Evolutionary conservation across 2,329 filamentous ascomycete genomes (phyloP), one percentile per base, ranked within the genome.

Genomic region (Sphaerostilbella broomeana): DNA sequence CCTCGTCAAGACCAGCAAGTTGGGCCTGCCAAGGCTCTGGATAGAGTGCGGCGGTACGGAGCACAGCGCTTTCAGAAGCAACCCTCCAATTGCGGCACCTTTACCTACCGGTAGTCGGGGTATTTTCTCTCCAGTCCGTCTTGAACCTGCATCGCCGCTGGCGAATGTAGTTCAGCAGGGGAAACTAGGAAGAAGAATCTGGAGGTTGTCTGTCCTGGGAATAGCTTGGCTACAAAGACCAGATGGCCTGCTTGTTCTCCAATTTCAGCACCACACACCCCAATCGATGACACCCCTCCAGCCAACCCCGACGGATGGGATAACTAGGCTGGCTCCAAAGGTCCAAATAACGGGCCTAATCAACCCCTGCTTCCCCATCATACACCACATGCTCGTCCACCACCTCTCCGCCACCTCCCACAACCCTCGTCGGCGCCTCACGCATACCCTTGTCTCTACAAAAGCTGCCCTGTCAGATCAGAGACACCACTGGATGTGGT

Each of bases 361-460:
- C 31, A 21, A 19, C 41, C 41, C 41, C 41, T 43, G 41, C 35
- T 43, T 40, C 41, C 41, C 41, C 41, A 43, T 40, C 41, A 43
- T 43, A 37, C 36, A 43, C 36, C 36, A 40, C 36, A 40, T 40
- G 31, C 36, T 31, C 31, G 35, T 25, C 31, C 24, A 38, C 35
- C 40, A 25, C 31, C 13, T 19, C 31, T 25, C 22, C 20, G 20
- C 20, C 15, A 25, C 33, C 20, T 8, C 21, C 30, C 12, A 11
- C 33, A 17, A 27, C 40, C 33, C 32, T 30, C 26, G 38, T 41
- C 42, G 30, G 42, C 42, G 32, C 36, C 36, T 43, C 41, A 35
- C 36, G 36, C 41, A 35, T 5, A 21, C 21, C 41, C 40, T 24
- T 43, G 41, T 28, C 41, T 18, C 26, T 35, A 22, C 13, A 22